Percentiles rank a stretch among this genome's conserved stretches.
Conservation (phyloP, 2,329 filamentous ascomycete genomes). For the Curvularia spicifera region DNA sequence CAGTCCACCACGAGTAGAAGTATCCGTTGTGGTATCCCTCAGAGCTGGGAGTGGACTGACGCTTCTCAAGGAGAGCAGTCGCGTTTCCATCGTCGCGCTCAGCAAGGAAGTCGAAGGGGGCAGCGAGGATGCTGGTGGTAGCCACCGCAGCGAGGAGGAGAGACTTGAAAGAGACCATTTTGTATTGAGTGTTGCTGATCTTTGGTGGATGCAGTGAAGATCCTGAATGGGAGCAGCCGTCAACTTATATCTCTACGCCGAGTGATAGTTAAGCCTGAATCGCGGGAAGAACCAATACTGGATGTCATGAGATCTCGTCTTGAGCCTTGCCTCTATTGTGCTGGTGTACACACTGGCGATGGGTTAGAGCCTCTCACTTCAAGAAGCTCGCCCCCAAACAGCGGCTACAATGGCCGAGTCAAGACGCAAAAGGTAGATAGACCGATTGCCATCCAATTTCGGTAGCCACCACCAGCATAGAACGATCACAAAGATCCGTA, state of each 20-base stretch:
- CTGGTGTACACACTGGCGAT: slow-evolving; percentile 12
- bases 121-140: slow-evolving; percentile 21
- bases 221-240: slow-evolving; percentile 6
- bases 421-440: slow-evolving; percentile 1
- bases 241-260: slow-evolving; percentile 18
- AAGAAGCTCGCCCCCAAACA: slow-evolving; percentile 5
- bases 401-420: slow-evolving; percentile 5
- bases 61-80: slow-evolving; percentile 25
- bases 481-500: slow-evolving; percentile 1
- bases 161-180: slow-evolving; percentile 34
- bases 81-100: slow-evolving; percentile 31
- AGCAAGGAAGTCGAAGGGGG: slow-evolving; percentile 28
- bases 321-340: slow-evolving; percentile 10
- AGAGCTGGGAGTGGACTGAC: slow-evolving; percentile 50
- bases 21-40: slow-evolving; percentile 56
- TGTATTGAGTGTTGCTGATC: slow-evolving; percentile 12
- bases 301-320: slow-evolving; percentile 15
- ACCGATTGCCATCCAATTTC: slow-evolving; percentile 5
- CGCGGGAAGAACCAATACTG: slow-evolving; percentile 19
- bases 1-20: slow-evolving; percentile 67
- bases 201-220: slow-evolving; percentile 17
- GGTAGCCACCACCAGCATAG: slow-evolving; percentile 1
- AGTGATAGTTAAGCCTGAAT: slow-evolving; percentile 22
- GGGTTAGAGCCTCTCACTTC: slow-evolving; percentile 10
- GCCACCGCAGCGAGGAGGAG: slow-evolving; percentile 29